A percentile compares a stretch with the other conserved stretches of the same genome.
phyloP scores from a whole-genome alignment of 768 basidiomycete species.

The Rhizopogon roseolus region DNA sequence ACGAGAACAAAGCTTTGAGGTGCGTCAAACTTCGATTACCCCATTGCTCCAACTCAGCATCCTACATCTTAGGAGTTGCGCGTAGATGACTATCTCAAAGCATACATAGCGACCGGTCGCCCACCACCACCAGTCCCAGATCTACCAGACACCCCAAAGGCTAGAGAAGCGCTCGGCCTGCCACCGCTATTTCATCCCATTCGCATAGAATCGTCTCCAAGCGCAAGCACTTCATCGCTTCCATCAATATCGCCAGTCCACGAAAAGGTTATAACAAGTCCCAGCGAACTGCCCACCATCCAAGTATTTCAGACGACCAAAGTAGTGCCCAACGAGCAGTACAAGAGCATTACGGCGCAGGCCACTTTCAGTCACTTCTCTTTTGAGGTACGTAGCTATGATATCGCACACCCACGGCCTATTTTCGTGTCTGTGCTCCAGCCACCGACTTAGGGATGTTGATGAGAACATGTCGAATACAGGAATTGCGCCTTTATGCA shows the following conservation, averaged over 20 bases:
- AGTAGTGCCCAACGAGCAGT: conserved; percentile 15
- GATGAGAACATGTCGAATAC: conserved; percentile 12
- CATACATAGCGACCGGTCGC: conserved; percentile 41
- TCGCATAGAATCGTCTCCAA: conserved; percentile 5
- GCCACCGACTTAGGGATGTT: conserved; percentile 5
- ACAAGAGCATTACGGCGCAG: conserved; percentile 37
- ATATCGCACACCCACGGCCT: conserved; percentile 1
- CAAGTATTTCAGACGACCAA: conserved; percentile 26
- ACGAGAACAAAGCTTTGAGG: conserved; percentile 24
- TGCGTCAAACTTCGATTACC: not conserved
- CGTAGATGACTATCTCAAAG: conserved; percentile 46
- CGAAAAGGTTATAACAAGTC: not conserved
- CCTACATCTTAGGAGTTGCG: conserved; percentile 45
- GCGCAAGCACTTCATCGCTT: not conserved
- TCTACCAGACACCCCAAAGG: conserved; percentile 38
- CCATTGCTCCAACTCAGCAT: not conserved
- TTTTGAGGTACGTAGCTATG: conserved; percentile 34
- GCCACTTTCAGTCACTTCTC: conserved; percentile 31
- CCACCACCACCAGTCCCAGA: conserved; percentile 46
- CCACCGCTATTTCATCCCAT: conserved; percentile 49
- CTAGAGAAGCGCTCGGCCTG: conserved; percentile 41
- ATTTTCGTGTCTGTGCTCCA: conserved; percentile 1
- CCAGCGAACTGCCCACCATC: conserved; percentile 11
- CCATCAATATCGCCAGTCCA: not conserved
- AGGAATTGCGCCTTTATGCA: conserved; percentile 42